Conservation (phyloP, 2,329 filamentous ascomycete species). For the Ceratocystis harringtonii region DNA sequence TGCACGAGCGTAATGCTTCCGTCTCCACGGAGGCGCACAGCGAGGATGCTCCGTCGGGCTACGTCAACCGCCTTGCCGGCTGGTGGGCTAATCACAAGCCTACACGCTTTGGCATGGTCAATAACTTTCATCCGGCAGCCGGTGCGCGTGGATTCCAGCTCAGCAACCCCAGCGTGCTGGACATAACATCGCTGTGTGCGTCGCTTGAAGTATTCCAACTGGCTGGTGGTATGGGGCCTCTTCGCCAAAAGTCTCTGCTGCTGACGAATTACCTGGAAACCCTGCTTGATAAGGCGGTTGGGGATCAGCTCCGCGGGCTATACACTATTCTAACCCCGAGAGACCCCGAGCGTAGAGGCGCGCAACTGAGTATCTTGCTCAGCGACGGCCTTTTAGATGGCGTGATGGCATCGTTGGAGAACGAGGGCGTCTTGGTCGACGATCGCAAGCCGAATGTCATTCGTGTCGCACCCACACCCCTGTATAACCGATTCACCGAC, state of each 20-base stretch:
- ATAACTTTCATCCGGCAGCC: constrained; percentile 58
- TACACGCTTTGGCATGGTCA: constrained; percentile 70
- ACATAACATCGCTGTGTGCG: constrained; percentile 54
- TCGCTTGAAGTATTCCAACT: constrained; percentile 56
- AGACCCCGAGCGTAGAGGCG: constrained; percentile 49
- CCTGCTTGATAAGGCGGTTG: constrained; percentile 32
- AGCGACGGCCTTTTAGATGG: constrained; percentile 41
- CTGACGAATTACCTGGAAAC: constrained; percentile 60
- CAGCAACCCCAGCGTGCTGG: constrained; percentile 62
- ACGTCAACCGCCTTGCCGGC: constrained; percentile 54
- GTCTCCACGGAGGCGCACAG: constrained; percentile 28
- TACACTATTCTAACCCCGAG: constrained; percentile 52
- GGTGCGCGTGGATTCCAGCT: constrained; percentile 73
- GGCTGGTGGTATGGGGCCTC: constrained; percentile 43
- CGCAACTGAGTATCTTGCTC: constrained; percentile 59
- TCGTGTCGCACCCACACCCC: constrained; percentile 58
- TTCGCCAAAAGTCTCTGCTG: constrained; percentile 51
- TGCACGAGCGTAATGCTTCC: constrained; percentile 57
- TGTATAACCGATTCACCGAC: constrained; percentile 67
- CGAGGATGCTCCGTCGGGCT: constrained; percentile 27
- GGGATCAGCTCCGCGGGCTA: constrained; percentile 21
- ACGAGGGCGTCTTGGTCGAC: constrained; percentile 57
- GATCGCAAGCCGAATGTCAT: constrained; percentile 69
- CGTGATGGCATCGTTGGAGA: constrained; percentile 47
- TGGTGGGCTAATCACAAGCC: constrained; percentile 79